Conservation (phyloP, 83 land plant species). For the Isoetes engelmannii region DNA sequence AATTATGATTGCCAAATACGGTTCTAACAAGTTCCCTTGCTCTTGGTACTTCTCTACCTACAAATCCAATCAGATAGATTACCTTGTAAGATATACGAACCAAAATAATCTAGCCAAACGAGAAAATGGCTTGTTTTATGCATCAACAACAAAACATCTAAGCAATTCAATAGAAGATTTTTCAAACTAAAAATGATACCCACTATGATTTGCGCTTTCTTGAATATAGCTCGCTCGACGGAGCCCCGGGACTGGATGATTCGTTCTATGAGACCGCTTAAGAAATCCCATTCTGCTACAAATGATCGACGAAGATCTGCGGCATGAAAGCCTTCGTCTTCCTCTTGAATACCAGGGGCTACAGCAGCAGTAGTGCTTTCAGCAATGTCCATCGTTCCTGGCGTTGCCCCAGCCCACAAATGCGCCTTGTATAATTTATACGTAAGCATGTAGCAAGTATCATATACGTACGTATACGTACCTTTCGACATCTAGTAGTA, state of each 20-base stretch:
- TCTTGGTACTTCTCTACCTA: constrained; percentile 97
- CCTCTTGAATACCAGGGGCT: constrained; percentile 15
- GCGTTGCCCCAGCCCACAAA: no score
- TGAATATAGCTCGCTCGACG: constrained; percentile 41
- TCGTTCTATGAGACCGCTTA: constrained; percentile 46
- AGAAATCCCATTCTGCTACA: constrained; percentile 51
- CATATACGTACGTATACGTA: no score
- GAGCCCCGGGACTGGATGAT: constrained; percentile 50
- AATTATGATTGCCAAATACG: constrained; percentile 73
- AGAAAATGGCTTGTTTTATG: neutral
- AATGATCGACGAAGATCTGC: constrained; percentile 49
- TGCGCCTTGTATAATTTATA: no score
- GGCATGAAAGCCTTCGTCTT: constrained; percentile 52
- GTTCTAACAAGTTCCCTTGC: constrained; percentile 88
- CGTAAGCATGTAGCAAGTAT: no score
- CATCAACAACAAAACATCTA: neutral
- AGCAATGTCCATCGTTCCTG: neutral
- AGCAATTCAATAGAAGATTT: neutral
- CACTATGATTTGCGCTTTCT: constrained; percentile 69
- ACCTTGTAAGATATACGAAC: neutral
- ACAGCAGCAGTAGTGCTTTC: constrained; percentile 8
- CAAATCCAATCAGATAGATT: constrained; percentile 7
- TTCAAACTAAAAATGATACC: neutral
- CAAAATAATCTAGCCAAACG: constrained; percentile 2
- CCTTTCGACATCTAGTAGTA: no score